Conservation (phyloP, 768 basidiomycete species). For the Amyloporia xantha region DNA sequence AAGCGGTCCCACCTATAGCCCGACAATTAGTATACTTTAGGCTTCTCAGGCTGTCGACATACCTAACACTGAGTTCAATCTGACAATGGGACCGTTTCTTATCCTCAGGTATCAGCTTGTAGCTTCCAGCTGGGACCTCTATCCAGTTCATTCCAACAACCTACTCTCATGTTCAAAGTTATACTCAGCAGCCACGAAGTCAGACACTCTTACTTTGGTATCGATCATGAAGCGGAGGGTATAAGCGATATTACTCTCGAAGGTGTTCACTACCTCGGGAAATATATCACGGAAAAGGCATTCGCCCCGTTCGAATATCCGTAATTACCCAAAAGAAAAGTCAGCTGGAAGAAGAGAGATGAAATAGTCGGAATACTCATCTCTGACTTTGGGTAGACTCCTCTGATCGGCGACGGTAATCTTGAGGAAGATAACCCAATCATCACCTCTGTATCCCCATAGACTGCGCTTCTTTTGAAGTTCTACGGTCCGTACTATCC, state of each 20-base stretch:
- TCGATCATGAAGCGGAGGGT: conserved; percentile 97
- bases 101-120: conserved; percentile 49
- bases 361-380: conserved; percentile 50
- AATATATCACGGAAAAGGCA: conserved; percentile 42
- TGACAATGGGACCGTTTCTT: conserved; percentile 79
- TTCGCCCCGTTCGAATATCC: conserved; percentile 50
- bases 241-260: conserved; percentile 91
- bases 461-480: conserved; percentile 64
- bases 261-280: conserved; percentile 54
- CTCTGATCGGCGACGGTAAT: conserved; percentile 69
- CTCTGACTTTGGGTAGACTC: conserved; percentile 82
- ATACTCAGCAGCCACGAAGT: not conserved
- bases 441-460: conserved; percentile 87
- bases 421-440: conserved; percentile 76
- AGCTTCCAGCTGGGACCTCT: conserved; percentile 81
- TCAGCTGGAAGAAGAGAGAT: conserved; percentile 3
- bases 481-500: conserved; percentile 46
- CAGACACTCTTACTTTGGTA: conserved; percentile 56
- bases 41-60: conserved; percentile 15
- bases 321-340: conserved; percentile 21
- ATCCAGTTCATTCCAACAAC: conserved; percentile 99
- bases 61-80: conserved; percentile 79
- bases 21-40: not conserved
- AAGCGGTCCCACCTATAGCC: conserved; percentile 68
- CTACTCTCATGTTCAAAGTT: conserved; percentile 30